Evolutionary conservation across 352 stramenopile genomes (phyloP), one percentile per base, ranked within the genome.

Genomic region (Phytophthora sansomeana): DNA sequence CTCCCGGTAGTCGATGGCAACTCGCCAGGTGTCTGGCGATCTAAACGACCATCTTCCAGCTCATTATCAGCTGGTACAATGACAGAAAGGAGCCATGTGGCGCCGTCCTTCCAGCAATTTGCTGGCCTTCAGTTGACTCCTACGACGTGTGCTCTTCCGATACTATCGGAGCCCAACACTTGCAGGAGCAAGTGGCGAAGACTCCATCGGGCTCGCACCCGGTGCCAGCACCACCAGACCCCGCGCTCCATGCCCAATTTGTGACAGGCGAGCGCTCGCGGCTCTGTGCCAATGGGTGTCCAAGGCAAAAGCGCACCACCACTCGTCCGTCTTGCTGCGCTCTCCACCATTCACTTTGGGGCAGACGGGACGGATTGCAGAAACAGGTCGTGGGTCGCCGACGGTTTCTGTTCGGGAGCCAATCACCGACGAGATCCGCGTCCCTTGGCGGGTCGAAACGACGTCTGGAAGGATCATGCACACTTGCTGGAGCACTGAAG

Each of bases 401-500:
- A 29, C 17, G 41, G 41, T 47, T 47, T 47, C 19, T 47, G 41
- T 6, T 47, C 52, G 30, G 9, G 26, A 58, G 33, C 51, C 60
- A 69, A 63, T 63, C 38, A 61, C 42, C 42, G 50, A 17, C 44
- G 32, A 35, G 60, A 69, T 58, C 32, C 16, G 62, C 56, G 55
- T 26, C 62, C 32, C 41, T 70, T 66, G 35, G 21, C 16, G 6
- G 32, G 21, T 4, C 75, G 13, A 75, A 61, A n/a, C 47, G 69
- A 49, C 80, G 82, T 11, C 80, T 74, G 17, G 72, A 44, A 26
- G 16, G 6, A 17, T 9, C 6, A 41, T 41, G 35, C 13, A 17
- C 13, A 41, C 35, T 24, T 24, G 21, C 21, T 41, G 2, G 8
- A 39, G 10, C 33, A 11, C 33, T 6, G 11, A n/a, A 24, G 21